Conservation (phyloP, 768 basidiomycete species). For the Rhizopogon vesiculosus region DNA sequence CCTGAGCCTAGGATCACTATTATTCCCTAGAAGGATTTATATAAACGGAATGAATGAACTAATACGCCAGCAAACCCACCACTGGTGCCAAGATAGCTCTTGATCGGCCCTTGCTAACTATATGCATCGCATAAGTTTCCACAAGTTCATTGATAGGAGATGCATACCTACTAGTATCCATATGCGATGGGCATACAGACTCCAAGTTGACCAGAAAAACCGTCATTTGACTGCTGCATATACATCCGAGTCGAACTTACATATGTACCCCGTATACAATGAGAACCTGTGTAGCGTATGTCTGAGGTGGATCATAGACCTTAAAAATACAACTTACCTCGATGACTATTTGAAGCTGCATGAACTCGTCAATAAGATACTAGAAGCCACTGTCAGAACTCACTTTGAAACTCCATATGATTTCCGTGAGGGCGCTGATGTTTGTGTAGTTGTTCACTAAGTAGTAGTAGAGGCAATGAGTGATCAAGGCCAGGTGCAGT, state of each 20-base stretch:
- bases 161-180: not conserved
- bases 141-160: not conserved
- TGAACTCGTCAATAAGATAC: not conserved
- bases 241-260: not conserved
- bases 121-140: not conserved
- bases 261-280: not conserved
- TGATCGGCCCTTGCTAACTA: not conserved
- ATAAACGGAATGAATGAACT: not conserved
- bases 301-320: not conserved
- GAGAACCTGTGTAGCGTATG: not conserved
- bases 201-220: not conserved
- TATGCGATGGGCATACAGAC: not conserved
- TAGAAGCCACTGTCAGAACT: not conserved
- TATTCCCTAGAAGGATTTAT: not conserved
- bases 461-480: conserved; percentile 33
- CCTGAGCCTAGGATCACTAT: not conserved
- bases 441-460: conserved; percentile 29
- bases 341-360: not conserved
- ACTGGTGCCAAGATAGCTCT: not conserved
- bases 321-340: not conserved
- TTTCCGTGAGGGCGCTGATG: conserved; percentile 19
- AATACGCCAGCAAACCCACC: not conserved
- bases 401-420: conserved; percentile 23
- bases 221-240: not conserved
- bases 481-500: conserved; percentile 29